Conservation (phyloP, 805 yeast genomes). For the Cephaloascus fragrans region DNA sequence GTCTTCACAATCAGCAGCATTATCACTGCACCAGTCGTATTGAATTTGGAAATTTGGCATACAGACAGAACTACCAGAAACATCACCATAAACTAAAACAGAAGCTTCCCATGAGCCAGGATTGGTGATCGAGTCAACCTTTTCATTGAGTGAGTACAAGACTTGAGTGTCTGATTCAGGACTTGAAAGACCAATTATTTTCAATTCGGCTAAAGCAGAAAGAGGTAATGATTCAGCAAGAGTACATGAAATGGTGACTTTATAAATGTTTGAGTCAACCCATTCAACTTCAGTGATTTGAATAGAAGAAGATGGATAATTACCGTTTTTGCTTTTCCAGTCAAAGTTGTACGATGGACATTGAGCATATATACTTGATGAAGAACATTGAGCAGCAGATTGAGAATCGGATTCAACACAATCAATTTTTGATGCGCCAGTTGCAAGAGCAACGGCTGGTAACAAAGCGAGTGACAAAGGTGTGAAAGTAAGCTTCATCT, state of each 20-base stretch:
- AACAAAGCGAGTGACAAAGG: not conserved
- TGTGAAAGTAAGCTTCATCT: not conserved
- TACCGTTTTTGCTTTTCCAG: not conserved
- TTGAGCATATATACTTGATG: not conserved
- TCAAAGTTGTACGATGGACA: not conserved
- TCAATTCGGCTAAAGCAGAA: not conserved
- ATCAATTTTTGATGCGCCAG: not conserved
- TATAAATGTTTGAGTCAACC: not conserved
- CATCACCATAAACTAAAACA: not conserved
- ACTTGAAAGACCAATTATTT: not conserved
- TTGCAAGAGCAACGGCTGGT: not conserved
- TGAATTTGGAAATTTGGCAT: conserved; percentile 1
- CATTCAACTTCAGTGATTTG: not conserved
- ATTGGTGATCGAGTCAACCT: not conserved
- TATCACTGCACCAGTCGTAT: not conserved
- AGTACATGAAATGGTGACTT: not conserved
- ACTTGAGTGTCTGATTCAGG: not conserved
- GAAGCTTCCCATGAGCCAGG: not conserved
- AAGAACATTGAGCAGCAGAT: not conserved
- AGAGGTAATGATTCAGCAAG: not conserved
- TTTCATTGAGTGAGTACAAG: not conserved
- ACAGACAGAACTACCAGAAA: not conserved
- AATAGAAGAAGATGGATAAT: not conserved
- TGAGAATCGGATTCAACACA: not conserved
- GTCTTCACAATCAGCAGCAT: not conserved